A percentile compares a stretch with the other conserved stretches of the same genome.
Evolutionary conservation across 2,329 filamentous ascomycete genomes (phyloP).

Genomic region (Sclerotiophoma versabilis): DNA sequence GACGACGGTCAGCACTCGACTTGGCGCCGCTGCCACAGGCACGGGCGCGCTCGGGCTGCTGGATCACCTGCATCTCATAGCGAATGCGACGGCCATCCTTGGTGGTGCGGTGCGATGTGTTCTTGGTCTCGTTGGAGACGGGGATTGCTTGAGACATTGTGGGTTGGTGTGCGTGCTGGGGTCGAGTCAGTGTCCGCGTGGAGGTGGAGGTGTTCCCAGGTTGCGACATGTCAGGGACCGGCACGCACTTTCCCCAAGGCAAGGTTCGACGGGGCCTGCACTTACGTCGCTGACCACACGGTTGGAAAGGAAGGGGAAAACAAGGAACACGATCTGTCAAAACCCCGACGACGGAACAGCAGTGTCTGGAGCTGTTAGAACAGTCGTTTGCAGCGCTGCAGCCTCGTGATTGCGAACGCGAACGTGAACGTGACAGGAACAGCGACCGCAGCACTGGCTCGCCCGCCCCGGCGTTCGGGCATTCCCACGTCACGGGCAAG

Average conservation of each 20-base stretch:
- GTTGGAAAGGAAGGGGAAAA: slow-evolving; percentile 4
- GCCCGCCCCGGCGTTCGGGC: slow-evolving; percentile 19
- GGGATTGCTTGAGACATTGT: slow-evolving; percentile 53
- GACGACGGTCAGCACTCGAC: slow-evolving; percentile 80
- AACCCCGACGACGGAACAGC: slow-evolving; percentile 26
- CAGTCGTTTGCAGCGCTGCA: slow-evolving; percentile 10
- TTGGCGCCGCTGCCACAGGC: slow-evolving; percentile 96
- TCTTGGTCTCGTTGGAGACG: slow-evolving; percentile 64
- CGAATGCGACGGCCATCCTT: slow-evolving; percentile 78
- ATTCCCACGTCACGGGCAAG: slow-evolving; percentile 11
- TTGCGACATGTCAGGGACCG: slow-evolving; percentile 19
- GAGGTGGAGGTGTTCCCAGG: slow-evolving; percentile 13
- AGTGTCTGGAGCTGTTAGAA: slow-evolving; percentile 17
- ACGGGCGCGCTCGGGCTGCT: slow-evolving; percentile 92
- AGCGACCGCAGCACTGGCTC: slow-evolving; percentile 19
- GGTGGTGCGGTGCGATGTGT: slow-evolving; percentile 65
- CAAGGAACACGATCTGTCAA: slow-evolving; percentile 18
- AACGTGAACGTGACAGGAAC: slow-evolving; percentile 21
- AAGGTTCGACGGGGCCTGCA: slow-evolving; percentile 13
- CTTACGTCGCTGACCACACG: slow-evolving; percentile 18
- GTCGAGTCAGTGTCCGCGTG: slow-evolving; percentile 19
- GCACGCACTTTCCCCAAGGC: slow-evolving; percentile 19
- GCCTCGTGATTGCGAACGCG: slow-evolving; percentile 12
- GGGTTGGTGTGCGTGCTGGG: slow-evolving; percentile 15
- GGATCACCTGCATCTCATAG: slow-evolving; percentile 85